Evolutionary conservation across 306 rosid genomes (phyloP), one percentile per base, ranked within the genome.

Genomic region (Lupinus albus): DNA sequence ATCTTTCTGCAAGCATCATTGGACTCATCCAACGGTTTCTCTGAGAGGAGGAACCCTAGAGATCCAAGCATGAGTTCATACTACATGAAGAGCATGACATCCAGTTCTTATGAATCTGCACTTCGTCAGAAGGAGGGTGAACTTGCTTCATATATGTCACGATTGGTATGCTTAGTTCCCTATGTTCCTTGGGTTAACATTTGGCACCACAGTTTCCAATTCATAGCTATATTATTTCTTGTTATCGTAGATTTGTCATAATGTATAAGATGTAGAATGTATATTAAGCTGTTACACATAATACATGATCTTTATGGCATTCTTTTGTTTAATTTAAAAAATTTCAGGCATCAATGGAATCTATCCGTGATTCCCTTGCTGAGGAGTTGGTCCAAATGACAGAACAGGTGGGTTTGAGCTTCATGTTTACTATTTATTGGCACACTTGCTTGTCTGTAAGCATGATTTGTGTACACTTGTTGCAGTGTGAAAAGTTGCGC

Each of bases 41-140:
- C 85, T 13, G 97, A 88, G 42, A 86, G 90, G 70, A 91, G 91
- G 82, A 83, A 77, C 75, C 76, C 76, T 20, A 92, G 88, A 73
- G 96, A 90, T 68, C 71, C 82, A 73, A 71, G 82, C 72, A 81
- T 88, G 90, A 84, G 84, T 70, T 91, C 95, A 11, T 94, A 86
- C 86, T 88, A 88, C 79, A 81, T 94, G 88, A 94, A 87, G 82
- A 94, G 95, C 85, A 88, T 90, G 96, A 86, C 96, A 14, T 82
- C 95, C 61, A 89, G 92, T 78, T 64, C 99, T 72, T 94, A 88
- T 72, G 99, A 87, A 85, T 88, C 97, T 65, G 91, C 97, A 45
- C 95, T 94, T 78, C 96, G 99, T 68, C 97, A 94, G 76, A 94
- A 94, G 84, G 99, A 91, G 86, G 99, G 99, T 35, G 99, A 94